Evolutionary conservation across 2,329 filamentous ascomycete species (phyloP).

Genomic region (Botryotinia narcissicola): DNA sequence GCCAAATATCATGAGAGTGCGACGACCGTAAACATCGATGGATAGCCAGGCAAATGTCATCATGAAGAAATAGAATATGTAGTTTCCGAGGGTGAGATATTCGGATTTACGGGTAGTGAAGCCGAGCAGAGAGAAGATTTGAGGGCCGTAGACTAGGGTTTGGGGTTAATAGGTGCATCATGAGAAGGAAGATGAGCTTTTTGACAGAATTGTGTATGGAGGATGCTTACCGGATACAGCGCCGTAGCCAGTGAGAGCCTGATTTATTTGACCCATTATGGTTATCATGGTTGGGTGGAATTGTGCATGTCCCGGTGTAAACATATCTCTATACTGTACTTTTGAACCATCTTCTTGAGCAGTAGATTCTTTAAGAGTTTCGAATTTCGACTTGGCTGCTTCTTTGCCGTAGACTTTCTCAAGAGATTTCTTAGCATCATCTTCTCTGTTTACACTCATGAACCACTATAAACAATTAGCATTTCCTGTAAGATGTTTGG

Average conservation of each 20-base stretch:
- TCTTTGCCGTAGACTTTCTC: constrained; percentile 50
- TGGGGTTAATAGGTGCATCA: background rate
- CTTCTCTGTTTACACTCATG: constrained; percentile 48
- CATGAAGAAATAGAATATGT: constrained; percentile 57
- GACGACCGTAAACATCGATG: constrained; percentile 55
- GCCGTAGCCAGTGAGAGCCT: constrained; percentile 56
- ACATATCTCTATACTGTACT: constrained; percentile 56
- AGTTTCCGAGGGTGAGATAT: constrained; percentile 58
- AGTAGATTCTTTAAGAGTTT: constrained; percentile 51
- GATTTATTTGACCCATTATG: constrained; percentile 62
- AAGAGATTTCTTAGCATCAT: constrained; percentile 51
- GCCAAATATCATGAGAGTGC: constrained; percentile 53
- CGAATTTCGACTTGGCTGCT: constrained; percentile 47
- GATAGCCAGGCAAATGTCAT: constrained; percentile 60
- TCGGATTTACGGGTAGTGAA: constrained; percentile 52
- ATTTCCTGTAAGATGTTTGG: background rate
- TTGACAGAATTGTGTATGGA: background rate
- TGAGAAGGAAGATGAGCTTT: no score
- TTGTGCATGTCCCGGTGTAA: constrained; percentile 52
- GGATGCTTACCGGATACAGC: constrained; percentile 46
- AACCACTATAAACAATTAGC: constrained; percentile 44
- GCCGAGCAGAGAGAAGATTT: constrained; percentile 61
- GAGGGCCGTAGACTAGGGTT: constrained; percentile 57
- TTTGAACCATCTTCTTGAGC: constrained; percentile 46
- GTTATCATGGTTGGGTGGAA: constrained; percentile 61